These are phyloP conservation scores for Deinandra increscens DNA, from an alignment of 129 eudicot species.

Conservation along the genomic window DNA sequence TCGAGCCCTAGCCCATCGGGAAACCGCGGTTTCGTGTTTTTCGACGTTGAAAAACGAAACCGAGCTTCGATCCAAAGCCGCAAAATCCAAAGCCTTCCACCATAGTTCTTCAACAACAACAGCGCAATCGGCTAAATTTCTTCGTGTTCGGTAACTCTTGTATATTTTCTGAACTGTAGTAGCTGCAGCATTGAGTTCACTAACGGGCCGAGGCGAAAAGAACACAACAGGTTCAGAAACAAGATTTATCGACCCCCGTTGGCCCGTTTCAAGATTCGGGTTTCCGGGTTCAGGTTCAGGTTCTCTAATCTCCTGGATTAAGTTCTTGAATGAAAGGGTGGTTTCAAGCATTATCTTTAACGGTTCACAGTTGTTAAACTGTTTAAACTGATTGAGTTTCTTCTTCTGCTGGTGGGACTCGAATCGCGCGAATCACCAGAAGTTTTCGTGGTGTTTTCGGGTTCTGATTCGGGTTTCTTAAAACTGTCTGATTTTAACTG, in stretches of 20 bases:
- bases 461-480: conserved; percentile 42
- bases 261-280: conserved; percentile 27
- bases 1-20: conserved; percentile 83
- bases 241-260: conserved; percentile 32
- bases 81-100: conserved; percentile 95
- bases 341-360: conserved; percentile 57
- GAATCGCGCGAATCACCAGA: conserved; percentile 30
- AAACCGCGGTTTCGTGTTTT: conserved; percentile 79
- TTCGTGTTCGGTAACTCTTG: conserved; percentile 81
- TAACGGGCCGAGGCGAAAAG: conserved; percentile 82
- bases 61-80: conserved; percentile 73
- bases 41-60: conserved; percentile 77
- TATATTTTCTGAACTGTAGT: conserved; percentile 74
- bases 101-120: conserved; percentile 92
- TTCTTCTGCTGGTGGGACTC: conserved; percentile 24
- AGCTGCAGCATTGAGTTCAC: conserved; percentile 90
- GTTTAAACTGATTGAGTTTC: conserved; percentile 51
- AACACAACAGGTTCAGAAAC: conserved; percentile 69
- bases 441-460: conserved; percentile 17
- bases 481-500: conserved; percentile 41
- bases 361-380: conserved; percentile 50
- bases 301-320: conserved; percentile 44
- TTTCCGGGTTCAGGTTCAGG: conserved; percentile 27
- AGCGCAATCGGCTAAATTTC: conserved; percentile 94
- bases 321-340: conserved; percentile 68